Conservation (phyloP, 139 green algal genomes). For the Marvania coccoides region DNA sequence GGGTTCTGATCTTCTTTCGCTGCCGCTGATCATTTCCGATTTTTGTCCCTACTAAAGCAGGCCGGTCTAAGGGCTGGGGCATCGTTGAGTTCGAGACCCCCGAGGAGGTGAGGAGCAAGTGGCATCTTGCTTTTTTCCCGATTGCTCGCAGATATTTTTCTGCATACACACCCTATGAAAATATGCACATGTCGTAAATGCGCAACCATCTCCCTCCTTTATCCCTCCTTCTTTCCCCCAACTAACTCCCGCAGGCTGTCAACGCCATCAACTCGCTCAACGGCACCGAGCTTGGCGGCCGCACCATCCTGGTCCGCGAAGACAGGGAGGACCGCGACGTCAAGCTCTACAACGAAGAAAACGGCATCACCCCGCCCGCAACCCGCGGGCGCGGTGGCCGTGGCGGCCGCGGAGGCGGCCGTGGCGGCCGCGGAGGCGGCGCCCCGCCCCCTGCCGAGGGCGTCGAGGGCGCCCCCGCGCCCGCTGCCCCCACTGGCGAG, state of each 20-base stretch:
- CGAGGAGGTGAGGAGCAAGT: slow-evolving; percentile 76
- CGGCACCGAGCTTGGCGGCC: slow-evolving; percentile 72
- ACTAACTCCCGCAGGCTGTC: slow-evolving; percentile 39
- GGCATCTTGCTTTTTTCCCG: no score
- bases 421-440: not conserved
- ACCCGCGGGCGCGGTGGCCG: not conserved
- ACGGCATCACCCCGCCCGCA: slow-evolving; percentile 11
- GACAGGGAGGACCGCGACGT: slow-evolving; percentile 91
- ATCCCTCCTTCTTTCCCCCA: no score
- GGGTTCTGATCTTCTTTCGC: not conserved
- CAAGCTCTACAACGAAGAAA: slow-evolving; percentile 57
- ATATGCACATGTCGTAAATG: no score
- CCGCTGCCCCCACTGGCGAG: slow-evolving; percentile 4
- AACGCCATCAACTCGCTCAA: slow-evolving; percentile 68
- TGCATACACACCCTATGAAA: no score
- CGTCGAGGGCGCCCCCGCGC: not conserved
- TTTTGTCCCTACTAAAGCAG: slow-evolving; percentile 29
- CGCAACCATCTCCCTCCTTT: no score
- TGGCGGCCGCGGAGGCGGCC: not conserved
- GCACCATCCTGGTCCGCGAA: slow-evolving; percentile 85
- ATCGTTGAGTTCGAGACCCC: slow-evolving; percentile 79
- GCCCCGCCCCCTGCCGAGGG: not conserved
- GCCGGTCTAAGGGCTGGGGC: slow-evolving; percentile 88
- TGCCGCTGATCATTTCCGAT: not conserved
- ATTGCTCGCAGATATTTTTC: no score